Conservation (phyloP, 2,329 filamentous ascomycete species). For the Arthrocladium fulminans region DNA sequence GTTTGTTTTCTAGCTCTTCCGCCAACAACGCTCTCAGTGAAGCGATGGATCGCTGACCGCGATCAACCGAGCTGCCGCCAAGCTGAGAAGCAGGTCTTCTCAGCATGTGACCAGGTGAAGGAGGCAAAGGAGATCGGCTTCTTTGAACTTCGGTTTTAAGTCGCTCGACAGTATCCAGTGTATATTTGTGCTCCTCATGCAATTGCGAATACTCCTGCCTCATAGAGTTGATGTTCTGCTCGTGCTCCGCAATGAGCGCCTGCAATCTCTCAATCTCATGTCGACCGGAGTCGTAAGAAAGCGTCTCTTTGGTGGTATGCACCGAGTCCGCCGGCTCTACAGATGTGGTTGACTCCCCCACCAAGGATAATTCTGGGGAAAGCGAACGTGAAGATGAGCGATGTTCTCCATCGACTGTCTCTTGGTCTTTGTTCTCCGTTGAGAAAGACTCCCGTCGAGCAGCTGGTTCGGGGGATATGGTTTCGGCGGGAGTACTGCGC, state of each 20-base stretch:
- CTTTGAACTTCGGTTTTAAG: constrained; percentile 79
- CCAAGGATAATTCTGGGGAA: constrained; percentile 87
- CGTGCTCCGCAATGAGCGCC: constrained; percentile 63
- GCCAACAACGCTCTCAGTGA: constrained; percentile 79
- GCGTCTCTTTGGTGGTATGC: constrained; percentile 25
- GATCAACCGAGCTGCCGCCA: constrained; percentile 67
- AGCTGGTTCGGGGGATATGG: constrained; percentile 29
- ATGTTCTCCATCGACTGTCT: constrained; percentile 57
- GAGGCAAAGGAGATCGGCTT: constrained; percentile 58
- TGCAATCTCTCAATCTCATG: constrained; percentile 65
- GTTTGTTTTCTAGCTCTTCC: constrained; percentile 73
- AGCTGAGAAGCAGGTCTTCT: constrained; percentile 90
- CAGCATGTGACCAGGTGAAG: constrained; percentile 54
- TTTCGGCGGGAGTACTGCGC: constrained; percentile 47
- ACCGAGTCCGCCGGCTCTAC: constrained; percentile 56
- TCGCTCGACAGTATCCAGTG: constrained; percentile 78
- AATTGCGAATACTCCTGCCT: constrained; percentile 73
- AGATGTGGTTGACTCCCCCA: constrained; percentile 63
- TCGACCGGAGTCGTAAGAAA: constrained; percentile 37
- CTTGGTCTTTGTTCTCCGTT: constrained; percentile 61
- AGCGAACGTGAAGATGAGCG: constrained; percentile 79
- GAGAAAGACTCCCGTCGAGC: constrained; percentile 71
- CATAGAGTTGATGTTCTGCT: constrained; percentile 63
- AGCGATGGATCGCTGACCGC: constrained; percentile 82
- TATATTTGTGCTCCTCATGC: constrained; percentile 70